These are phyloP conservation scores for Candida loeiensis DNA, from an alignment of 805 yeast genomes.

Conservation along the genomic window DNA sequence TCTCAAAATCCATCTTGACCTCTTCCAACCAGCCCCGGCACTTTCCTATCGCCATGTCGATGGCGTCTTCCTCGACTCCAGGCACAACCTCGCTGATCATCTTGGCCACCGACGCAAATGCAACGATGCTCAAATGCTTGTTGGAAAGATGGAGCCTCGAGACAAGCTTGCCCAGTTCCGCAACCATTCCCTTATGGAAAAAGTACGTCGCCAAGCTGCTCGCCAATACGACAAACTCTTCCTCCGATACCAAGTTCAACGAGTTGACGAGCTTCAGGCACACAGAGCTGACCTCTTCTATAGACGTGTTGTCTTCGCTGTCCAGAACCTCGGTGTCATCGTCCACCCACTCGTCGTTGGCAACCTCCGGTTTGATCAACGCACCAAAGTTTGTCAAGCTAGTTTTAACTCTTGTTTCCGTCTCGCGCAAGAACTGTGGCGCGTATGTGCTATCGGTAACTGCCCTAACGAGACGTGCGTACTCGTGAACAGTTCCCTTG, in stretches of 20 bases:
- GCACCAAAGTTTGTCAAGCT: conserved; percentile 21
- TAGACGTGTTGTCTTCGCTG: conserved; percentile 10
- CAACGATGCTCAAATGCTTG: conserved; percentile 24
- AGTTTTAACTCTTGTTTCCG: conserved; percentile 11
- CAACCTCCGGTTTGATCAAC: conserved; percentile 25
- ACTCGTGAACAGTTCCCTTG: conserved; percentile 8
- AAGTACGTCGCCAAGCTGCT: conserved; percentile 25
- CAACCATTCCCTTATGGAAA: conserved; percentile 15
- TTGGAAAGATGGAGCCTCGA: conserved; percentile 20
- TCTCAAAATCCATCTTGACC: conserved; percentile 18
- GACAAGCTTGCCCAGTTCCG: conserved; percentile 21
- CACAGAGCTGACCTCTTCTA: not conserved
- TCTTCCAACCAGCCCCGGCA: conserved; percentile 32
- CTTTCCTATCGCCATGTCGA: conserved; percentile 27
- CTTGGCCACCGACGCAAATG: conserved; percentile 32
- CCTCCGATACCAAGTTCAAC: conserved; percentile 31
- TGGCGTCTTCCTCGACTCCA: conserved; percentile 19
- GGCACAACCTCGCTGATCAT: conserved; percentile 17
- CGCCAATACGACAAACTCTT: conserved; percentile 30
- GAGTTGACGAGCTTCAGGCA: conserved; percentile 18
- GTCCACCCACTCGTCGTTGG: conserved; percentile 9
- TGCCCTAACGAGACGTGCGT: conserved; percentile 18
- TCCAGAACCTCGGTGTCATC: conserved; percentile 8
- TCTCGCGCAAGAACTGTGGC: conserved; percentile 14
- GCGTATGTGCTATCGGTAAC: conserved; percentile 15